These are phyloP conservation scores for Ploettnerulaceae sp. DNA, from an alignment of 2,329 filamentous ascomycete genomes.

Conservation along the genomic window DNA sequence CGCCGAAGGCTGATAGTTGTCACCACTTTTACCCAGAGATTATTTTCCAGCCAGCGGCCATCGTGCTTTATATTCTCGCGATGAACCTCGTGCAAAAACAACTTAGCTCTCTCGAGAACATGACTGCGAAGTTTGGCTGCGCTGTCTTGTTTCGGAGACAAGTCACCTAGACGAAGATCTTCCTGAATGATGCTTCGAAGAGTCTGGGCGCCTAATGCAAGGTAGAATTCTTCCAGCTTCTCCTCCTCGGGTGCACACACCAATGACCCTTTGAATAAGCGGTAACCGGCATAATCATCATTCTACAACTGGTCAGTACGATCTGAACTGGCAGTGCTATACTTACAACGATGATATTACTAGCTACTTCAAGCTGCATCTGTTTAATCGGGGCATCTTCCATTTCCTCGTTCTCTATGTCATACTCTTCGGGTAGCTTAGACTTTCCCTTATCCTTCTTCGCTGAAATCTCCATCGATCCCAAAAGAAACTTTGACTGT, in stretches of 20 bases:
- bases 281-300: slow-evolving; percentile 86
- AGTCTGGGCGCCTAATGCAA: slow-evolving; percentile 69
- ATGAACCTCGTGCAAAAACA: slow-evolving; percentile 76
- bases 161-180: slow-evolving; percentile 58
- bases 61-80: slow-evolving; percentile 80
- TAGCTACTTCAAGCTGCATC: slow-evolving; percentile 70
- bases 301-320: slow-evolving; percentile 35
- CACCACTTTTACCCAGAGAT: slow-evolving; percentile 73
- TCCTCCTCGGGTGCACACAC: slow-evolving; percentile 91
- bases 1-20: slow-evolving; percentile 72
- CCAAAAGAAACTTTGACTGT: slow-evolving; percentile 70
- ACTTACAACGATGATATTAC: slow-evolving; percentile 61
- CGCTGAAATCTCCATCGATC: slow-evolving; percentile 64
- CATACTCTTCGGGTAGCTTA: slow-evolving; percentile 30
- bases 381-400: slow-evolving; percentile 38
- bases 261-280: slow-evolving; percentile 78
- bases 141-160: slow-evolving; percentile 61
- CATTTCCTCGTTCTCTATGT: slow-evolving; percentile 41
- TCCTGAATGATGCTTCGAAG: slow-evolving; percentile 76
- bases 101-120: slow-evolving; percentile 79
- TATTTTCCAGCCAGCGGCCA: slow-evolving; percentile 83
- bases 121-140: slow-evolving; percentile 69
- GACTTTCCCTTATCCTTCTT: slow-evolving; percentile 25
- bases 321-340: neutral
- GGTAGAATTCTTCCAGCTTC: slow-evolving; percentile 76